Evolutionary conservation across 78 protist genomes (phyloP), one percentile per base, ranked within the genome.

Genomic region (Pelomyxa schiedti): DNA sequence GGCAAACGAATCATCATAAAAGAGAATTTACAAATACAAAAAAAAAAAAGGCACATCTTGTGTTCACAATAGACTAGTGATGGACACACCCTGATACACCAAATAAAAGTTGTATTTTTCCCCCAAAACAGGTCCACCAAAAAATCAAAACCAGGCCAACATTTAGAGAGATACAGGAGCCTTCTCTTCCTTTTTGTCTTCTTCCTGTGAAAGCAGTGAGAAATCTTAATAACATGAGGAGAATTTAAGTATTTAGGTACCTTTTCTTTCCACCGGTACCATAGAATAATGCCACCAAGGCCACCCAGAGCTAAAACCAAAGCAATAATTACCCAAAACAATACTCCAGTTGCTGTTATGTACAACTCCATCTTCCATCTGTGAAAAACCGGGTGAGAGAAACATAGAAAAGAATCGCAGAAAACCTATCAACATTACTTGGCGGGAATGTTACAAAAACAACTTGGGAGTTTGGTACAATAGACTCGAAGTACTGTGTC

Each of bases 321-420:
- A 16, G 58, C 16, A 16, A 47, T 24, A 47, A 78, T 29, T 3
- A 85, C 85, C 83, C 84, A 85, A 63, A 85, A 76, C 42, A 85
- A 64, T 24, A 80, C 73, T 40, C 86, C 89, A 39, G 80, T 66
- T 8, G 82, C 86, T 42, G 74, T 72, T n/a, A 85, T 85, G 70
- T 52, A 85, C 1, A 85, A 65, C 28, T 75, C 80, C 30, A 85
- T 42, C 42, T 74, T 64, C 89, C 89, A 85, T 8, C 70, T 66
- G 37, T 9, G 70, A 66, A 66, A 66, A 66, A 66, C n/a, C 65
- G n/a, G 29, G 58, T 16, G 58, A 47, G 32, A 47, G 58, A 16
- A 24, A 47, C 32, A 47, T 16, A 47, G 58, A 47, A 47, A 47
- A 47, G n/a, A n/a, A n/a, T n/a, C n/a, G n/a, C n/a, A 47, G 58